Evolutionary conservation across 2,329 filamentous ascomycete species (phyloP).

Genomic region (Xylaria polymorpha): DNA sequence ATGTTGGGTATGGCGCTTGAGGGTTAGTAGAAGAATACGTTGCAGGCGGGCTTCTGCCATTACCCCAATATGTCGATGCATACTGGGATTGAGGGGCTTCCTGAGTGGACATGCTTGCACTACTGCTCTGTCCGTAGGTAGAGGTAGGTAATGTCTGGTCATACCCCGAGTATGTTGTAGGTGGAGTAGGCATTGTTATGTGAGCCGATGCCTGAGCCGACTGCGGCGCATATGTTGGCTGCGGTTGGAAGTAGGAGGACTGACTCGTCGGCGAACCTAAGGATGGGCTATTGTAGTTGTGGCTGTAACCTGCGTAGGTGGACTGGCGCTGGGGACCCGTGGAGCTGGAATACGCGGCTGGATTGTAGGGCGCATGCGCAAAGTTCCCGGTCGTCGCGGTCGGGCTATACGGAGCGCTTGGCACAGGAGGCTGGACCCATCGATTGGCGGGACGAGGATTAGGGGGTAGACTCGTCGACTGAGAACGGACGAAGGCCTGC

Average conservation of each 20-base stretch:
- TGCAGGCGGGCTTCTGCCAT: slow-evolving; percentile 55
- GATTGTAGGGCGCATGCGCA: slow-evolving; percentile 67
- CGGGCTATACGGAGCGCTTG: slow-evolving; percentile 52
- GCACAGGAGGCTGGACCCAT: slow-evolving; percentile 49
- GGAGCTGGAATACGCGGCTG: slow-evolving; percentile 66
- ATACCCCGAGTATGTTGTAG: slow-evolving; percentile 52
- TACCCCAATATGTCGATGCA: slow-evolving; percentile 51
- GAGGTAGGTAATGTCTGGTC: slow-evolving; percentile 56
- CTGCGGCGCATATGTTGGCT: slow-evolving; percentile 44
- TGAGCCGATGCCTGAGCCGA: slow-evolving; percentile 46
- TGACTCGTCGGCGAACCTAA: slow-evolving; percentile 47
- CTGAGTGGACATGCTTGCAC: slow-evolving; percentile 40
- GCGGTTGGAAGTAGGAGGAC: slow-evolving; percentile 49
- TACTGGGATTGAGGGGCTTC: slow-evolving; percentile 51
- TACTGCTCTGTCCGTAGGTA: slow-evolving; percentile 49
- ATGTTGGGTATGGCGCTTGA: slow-evolving; percentile 63
- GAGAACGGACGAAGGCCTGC: slow-evolving; percentile 69
- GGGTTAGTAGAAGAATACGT: slow-evolving; percentile 53
- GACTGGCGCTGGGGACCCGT: slow-evolving; percentile 62
- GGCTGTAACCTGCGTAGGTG: slow-evolving; percentile 63
- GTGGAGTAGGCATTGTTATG: slow-evolving; percentile 48
- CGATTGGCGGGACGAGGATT: slow-evolving; percentile 57
- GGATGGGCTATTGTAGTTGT: slow-evolving; percentile 54
- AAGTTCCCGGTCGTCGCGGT: slow-evolving; percentile 55
- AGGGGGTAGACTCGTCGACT: slow-evolving; percentile 64